Evolutionary conservation across 345 rosid species (phyloP), one percentile per base, ranked within the genome.

Genomic region (Acer saccharum): DNA sequence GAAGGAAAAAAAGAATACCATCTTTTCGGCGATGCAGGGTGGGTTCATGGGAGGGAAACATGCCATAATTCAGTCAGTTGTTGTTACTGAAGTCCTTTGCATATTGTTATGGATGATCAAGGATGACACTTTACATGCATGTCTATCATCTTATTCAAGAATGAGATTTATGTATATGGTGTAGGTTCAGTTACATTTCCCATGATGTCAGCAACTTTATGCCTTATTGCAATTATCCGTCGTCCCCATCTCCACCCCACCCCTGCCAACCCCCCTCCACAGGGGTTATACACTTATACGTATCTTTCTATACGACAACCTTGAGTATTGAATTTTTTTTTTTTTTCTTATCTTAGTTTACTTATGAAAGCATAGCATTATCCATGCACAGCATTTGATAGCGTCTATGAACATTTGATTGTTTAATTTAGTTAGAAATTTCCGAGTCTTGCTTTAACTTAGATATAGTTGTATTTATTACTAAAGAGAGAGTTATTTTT

Each of bases 401-500:
- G 9, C 11, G 2, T 12, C 57, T 46, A 13, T 76, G 66, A 43
- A 10, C 18, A 48, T 43, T 69, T 63, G 39, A 12, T 62, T 48
- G 32, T 62, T 14, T 48, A 44, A 17, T 50, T 71, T 62, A 11
- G 11, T 3, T 29, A 46, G 50, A 5, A 25, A 10, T 41, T n/a
- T 41, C 46, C 27, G 4, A 18, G 8, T 75, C 29, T 67, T 14
- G 25, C 3, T 55, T 23, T 46, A 52, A 35, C 4, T 62, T 48
- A 48, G 11, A 58, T 68, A 7, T 14, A 65, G 35, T 6, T 66
- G 61, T 20, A 65, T 43, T 27, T 69, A 27, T 54, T 70, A 60
- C 68, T 76, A 65, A 81, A 50, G 72, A 18, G 23, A 18, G 23
- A 29, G 7, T 44, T 55, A 68, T 79, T 83, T 72, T 86, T 84